A percentile compares a stretch with the other conserved stretches of the same genome.
Evolutionary conservation across 345 rosid species (phyloP).

Genomic region (Erysimum cheiranthoides): DNA sequence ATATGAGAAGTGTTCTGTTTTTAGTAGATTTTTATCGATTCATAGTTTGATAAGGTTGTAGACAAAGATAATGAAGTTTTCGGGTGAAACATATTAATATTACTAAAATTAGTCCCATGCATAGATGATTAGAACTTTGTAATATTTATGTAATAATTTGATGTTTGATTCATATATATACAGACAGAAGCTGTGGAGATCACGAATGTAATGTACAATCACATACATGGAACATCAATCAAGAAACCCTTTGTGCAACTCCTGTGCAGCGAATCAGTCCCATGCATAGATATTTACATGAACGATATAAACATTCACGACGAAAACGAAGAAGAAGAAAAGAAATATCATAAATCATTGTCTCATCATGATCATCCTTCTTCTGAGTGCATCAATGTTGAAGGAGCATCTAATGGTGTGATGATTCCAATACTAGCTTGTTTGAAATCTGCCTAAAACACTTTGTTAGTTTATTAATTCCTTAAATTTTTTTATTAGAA

Average conservation of each 20-base stretch:
- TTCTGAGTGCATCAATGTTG: conserved; percentile 50
- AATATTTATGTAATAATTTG: not conserved
- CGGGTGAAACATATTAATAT: not conserved
- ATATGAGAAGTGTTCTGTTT: too few relatives aligned
- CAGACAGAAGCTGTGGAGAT: conserved; percentile 56
- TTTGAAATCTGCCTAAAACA: conserved; percentile 14
- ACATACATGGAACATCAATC: conserved; percentile 48
- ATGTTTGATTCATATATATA: conserved; percentile 3
- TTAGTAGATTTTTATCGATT: too few relatives aligned
- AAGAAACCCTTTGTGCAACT: conserved; percentile 39
- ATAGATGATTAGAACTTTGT: too few relatives aligned
- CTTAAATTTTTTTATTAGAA: not conserved
- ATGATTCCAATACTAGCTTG: conserved; percentile 49
- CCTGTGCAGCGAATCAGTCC: conserved; percentile 48
- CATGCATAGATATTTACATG: conserved; percentile 51
- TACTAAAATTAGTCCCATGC: not conserved
- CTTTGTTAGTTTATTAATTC: not conserved
- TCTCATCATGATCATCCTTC: conserved; percentile 1
- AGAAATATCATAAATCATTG: conserved; percentile 1
- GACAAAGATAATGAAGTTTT: not conserved
- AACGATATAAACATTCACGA: conserved; percentile 39
- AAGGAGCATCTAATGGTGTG: conserved; percentile 42
- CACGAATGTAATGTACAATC: conserved; percentile 36
- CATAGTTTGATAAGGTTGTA: not conserved
- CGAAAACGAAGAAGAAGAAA: conserved; percentile 1